Evolutionary conservation across 2,329 filamentous ascomycete species (phyloP), one percentile per base, ranked within the genome.

Genomic region (Aspergillus sojae): DNA sequence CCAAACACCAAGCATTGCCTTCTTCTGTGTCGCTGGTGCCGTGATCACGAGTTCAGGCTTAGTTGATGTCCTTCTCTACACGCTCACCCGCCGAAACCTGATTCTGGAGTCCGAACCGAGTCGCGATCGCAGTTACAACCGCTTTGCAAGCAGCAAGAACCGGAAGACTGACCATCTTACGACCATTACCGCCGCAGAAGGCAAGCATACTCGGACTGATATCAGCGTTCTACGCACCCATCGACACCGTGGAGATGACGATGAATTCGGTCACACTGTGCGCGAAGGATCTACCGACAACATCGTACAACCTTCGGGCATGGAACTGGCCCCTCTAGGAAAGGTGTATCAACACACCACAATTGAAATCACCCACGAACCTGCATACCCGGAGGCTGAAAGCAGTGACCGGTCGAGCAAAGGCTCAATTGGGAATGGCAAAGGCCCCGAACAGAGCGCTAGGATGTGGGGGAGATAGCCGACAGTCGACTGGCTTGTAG

Each of bases 41-140:
- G 78, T 88, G 68, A 85, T 88, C 62, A 85, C 85, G 3, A 85
- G 82, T 36, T 88, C 85, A 62, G 86, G 86, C 21, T 83, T 86
- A 75, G 82, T 88, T 23, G 86, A 88, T 69, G 84, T 85, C 14
- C 71, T 86, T 2, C 79, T 88, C 4, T 88, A 88, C 76, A 85
- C 84, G 0, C 74, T 86, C 5, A 88, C 86, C 0, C 81, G 86
- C 16, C 82, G 82, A 61, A 83, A 84, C 54, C 80, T 88, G 65
- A 80, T 88, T 43, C 77, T 84, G 68, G 81, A 83, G 63, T 81
- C 83, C 57, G 82, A 84, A 62, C 78, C 76, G 19, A 77, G 76
- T 75, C 16, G 77, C 68, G 69, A 76, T 64, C 67, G 71, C 68
- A 74, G 72, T 50, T 77, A 77, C 66, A 70, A 75, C 65, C 72